Evolutionary conservation across 257 asterid genomes (phyloP).

Genomic region (Petunia axillaris): DNA sequence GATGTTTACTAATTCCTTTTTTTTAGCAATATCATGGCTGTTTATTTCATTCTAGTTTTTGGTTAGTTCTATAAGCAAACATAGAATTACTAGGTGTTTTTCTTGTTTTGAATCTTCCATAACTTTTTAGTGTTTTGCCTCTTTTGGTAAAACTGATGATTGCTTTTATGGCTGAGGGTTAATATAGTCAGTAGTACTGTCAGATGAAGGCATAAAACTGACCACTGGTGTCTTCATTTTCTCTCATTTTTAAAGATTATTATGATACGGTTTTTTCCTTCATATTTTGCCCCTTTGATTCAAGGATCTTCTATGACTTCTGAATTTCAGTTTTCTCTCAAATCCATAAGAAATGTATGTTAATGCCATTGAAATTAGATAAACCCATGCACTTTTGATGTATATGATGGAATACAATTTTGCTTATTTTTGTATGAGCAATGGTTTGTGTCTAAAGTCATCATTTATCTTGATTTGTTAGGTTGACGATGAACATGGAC

Average conservation of each 20-base stretch:
- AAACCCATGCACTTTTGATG: neutral
- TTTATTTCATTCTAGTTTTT: neutral
- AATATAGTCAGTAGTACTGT: neutral
- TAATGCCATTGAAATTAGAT: neutral
- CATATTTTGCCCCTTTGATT: neutral
- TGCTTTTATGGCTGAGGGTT: neutral
- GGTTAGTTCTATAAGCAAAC: neutral
- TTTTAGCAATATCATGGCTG: too few relatives aligned
- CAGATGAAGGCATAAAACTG: neutral
- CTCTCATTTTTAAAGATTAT: neutral
- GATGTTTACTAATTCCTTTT: too few relatives aligned
- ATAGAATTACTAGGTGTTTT: neutral
- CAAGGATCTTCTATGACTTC: neutral
- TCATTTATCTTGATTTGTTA: constrained; percentile 12
- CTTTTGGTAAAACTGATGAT: constrained; percentile 10
- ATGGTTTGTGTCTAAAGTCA: constrained; percentile 9
- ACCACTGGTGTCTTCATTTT: neutral
- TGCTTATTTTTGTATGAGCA: neutral
- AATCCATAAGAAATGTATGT: neutral
- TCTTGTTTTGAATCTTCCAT: neutral
- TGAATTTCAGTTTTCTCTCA: neutral
- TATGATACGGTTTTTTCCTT: neutral
- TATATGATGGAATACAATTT: neutral
- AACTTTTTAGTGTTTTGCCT: neutral
- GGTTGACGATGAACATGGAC: constrained; percentile 25